These are phyloP conservation scores for Termitomyces sp. DNA, from an alignment of 768 basidiomycete genomes.

Conservation along the genomic window DNA sequence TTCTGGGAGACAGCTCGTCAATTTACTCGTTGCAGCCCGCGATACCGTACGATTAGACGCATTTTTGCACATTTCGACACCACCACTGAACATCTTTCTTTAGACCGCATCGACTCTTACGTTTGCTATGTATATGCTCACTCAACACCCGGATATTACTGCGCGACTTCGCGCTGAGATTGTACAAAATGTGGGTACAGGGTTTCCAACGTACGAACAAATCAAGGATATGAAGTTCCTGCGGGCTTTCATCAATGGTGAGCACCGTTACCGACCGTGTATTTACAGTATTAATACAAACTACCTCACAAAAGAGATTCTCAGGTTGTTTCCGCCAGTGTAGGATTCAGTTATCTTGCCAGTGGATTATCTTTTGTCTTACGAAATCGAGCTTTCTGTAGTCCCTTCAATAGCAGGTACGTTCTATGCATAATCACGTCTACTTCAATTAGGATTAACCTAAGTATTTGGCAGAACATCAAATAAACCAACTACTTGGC, in stretches of 20 bases:
- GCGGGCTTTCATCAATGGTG: slow-evolving; percentile 53
- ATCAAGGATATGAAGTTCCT: slow-evolving; percentile 58
- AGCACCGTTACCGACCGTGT: neutral
- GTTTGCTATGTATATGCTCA: slow-evolving; percentile 51
- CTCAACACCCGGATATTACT: slow-evolving; percentile 46
- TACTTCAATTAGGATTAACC: neutral
- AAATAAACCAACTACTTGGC: slow-evolving; percentile 23
- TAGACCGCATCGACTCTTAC: slow-evolving; percentile 51
- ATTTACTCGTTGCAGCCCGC: slow-evolving; percentile 40
- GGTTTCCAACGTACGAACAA: slow-evolving; percentile 49
- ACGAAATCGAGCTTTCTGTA: slow-evolving; percentile 9
- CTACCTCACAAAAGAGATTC: slow-evolving; percentile 34
- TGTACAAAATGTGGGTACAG: slow-evolving; percentile 38
- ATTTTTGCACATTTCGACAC: neutral
- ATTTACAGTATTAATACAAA: neutral
- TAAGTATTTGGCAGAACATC: slow-evolving; percentile 13
- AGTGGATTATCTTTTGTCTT: neutral
- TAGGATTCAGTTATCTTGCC: slow-evolving; percentile 18
- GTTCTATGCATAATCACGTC: neutral
- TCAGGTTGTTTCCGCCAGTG: slow-evolving; percentile 53
- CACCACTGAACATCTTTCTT: neutral
- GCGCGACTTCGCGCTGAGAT: slow-evolving; percentile 49
- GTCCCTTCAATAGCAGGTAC: slow-evolving; percentile 34
- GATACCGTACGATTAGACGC: slow-evolving; percentile 31
- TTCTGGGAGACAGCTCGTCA: slow-evolving; percentile 22